A percentile compares a stretch with the other conserved stretches of the same genome.
These are phyloP conservation scores for Davidsoniella eucalypti DNA, from an alignment of 2,329 filamentous ascomycete species.

Conservation along the genomic window DNA sequence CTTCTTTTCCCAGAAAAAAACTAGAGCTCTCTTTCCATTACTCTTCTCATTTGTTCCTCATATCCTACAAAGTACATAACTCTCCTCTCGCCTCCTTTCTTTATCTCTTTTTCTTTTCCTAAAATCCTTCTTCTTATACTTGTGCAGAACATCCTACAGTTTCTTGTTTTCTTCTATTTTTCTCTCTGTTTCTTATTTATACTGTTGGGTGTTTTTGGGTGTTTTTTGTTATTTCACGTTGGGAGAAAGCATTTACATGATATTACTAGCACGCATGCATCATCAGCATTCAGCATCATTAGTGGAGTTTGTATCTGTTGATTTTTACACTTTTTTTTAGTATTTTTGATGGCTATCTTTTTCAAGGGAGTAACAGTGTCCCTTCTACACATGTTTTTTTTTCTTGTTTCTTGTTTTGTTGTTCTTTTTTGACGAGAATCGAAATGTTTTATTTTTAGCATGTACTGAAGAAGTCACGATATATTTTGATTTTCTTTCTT, in stretches of 20 bases:
- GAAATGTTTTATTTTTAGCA: not conserved
- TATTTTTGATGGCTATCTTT: not conserved
- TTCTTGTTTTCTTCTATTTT: not conserved
- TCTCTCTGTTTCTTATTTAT: not conserved
- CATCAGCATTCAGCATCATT: too few relatives aligned
- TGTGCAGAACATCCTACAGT: not conserved
- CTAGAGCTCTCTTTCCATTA: too few relatives aligned
- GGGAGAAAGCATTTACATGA: too few relatives aligned
- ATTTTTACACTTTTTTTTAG: not conserved
- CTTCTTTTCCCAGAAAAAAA: not conserved
- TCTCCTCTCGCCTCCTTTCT: too few relatives aligned
- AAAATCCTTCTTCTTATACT: not conserved
- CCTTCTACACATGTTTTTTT: not conserved
- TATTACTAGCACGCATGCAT: too few relatives aligned
- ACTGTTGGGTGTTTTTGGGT: too few relatives aligned
- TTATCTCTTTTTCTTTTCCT: not conserved
- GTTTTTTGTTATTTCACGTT: too few relatives aligned
- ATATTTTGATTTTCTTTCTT: not conserved
- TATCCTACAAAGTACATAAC: too few relatives aligned
- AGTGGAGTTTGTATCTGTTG: not conserved
- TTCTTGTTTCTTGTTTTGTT: not conserved
- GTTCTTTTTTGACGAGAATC: too few relatives aligned
- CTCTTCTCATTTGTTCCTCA: too few relatives aligned
- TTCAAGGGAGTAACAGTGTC: not conserved
- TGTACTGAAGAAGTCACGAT: too few relatives aligned